Conservation (phyloP, 2,329 filamentous ascomycete genomes). For the Ophiostoma angusticollis region DNA sequence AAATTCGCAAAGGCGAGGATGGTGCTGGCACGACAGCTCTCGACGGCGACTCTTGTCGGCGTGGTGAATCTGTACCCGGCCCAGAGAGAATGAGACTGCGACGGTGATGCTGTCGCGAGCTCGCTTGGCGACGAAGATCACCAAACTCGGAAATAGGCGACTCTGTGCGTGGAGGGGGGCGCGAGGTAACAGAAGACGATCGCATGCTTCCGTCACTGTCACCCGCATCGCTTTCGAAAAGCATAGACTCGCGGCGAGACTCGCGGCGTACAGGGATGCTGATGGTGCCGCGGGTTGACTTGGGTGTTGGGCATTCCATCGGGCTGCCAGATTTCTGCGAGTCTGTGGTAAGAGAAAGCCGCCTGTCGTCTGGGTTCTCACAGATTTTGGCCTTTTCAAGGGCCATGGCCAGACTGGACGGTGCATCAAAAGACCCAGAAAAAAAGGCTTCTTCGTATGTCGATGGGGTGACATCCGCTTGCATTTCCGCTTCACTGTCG, state of each 20-base stretch:
- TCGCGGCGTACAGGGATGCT: conserved; percentile 47
- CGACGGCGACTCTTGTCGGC: conserved; percentile 79
- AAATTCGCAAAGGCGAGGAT: conserved; percentile 75
- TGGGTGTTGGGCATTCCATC: conserved; percentile 78
- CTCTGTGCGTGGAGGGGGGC: conserved; percentile 58
- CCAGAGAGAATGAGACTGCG: conserved; percentile 75
- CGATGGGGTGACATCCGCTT: conserved; percentile 23
- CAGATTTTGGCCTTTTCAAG: conserved; percentile 31
- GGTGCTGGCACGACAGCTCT: conserved; percentile 48
- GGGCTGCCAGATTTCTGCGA: conserved; percentile 85
- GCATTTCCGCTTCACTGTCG: conserved; percentile 34
- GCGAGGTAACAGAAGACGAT: conserved; percentile 63
- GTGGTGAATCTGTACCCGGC: conserved; percentile 52
- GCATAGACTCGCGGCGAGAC: conserved; percentile 63
- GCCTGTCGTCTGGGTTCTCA: conserved; percentile 27
- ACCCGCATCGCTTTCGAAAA: conserved; percentile 70
- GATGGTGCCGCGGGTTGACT: conserved; percentile 56
- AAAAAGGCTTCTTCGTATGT: conserved; percentile 42
- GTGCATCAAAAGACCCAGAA: conserved; percentile 43
- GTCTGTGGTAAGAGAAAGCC: conserved; percentile 48
- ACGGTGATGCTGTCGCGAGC: conserved; percentile 71
- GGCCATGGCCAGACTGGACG: conserved; percentile 43
- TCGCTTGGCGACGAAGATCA: conserved; percentile 60
- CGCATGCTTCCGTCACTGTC: conserved; percentile 82
- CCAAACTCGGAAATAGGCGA: conserved; percentile 84